Evolutionary conservation across 768 basidiomycete genomes (phyloP).

Genomic region (Megacollybia marginata): DNA sequence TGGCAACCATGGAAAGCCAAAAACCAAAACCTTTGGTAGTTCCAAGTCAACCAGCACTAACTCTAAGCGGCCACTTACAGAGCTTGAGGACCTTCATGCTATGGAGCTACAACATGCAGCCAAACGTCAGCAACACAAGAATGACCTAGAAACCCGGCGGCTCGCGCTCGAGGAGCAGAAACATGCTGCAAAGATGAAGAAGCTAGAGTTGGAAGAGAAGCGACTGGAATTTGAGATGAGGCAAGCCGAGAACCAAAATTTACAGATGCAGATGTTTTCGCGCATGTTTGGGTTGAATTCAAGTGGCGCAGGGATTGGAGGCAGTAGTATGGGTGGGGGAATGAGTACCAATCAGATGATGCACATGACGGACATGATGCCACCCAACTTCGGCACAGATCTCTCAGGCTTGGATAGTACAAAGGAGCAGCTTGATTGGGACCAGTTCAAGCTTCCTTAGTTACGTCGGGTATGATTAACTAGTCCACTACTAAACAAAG

Average conservation of each 20-base stretch:
- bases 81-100: background rate
- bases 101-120: background rate
- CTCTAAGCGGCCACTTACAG: no score
- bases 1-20: no score
- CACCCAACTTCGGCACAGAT: no score
- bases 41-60: no score
- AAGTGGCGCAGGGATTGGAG: background rate
- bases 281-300: background rate
- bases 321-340: background rate
- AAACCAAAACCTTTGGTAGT: no score
- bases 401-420: no score
- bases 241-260: background rate
- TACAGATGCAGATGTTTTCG: background rate
- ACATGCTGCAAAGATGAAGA: background rate
- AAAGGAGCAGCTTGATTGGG: background rate
- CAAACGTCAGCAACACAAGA: background rate
- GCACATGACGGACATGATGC: background rate
- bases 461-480: no score
- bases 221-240: background rate
- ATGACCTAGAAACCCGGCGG: background rate
- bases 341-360: background rate
- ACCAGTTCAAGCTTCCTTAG: background rate
- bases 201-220: background rate
- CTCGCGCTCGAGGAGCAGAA: background rate
- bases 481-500: background rate